Base-by-base conservation (phyloP, 306 rosid genomes). In the Hippophae tibetana region DNA sequence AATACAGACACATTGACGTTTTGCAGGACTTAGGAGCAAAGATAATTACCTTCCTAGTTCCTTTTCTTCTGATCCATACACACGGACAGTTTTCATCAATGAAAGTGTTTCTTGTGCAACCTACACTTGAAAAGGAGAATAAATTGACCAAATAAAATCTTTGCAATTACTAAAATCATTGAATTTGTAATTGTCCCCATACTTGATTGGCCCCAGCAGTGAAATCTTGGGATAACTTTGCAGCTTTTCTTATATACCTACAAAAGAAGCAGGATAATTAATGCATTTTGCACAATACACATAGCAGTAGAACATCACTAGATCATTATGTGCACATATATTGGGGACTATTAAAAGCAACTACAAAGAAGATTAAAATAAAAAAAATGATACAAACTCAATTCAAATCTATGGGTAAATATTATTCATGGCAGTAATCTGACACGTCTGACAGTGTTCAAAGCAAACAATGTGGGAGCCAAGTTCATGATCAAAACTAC, bases 191-290 rank as follows among this genome's bases (percentile, higher is more conserved):
- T 25, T 52, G 54, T 12, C 54, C 65, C 61, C 57, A 70, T 89
- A 85, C 96, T 50, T 89, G 83, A 55, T 73, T 83, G 54, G 88
- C 86, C 69, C 58, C 69, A 75, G 94, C 90, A 40, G 84, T 67
- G 79, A 81, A 77, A 65, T 89, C 90, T 69, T 83, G 96, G 65
- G 69, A 65, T 67, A 83, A 71, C 76, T 67, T 79, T 44, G 86
- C 86, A 49, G 85, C 82, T 66, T 74, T 77, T 79, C 76, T 77
- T 73, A 71, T 84, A 62, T 83, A 81, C 86, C 96, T 89, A 49
- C 60, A 57, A 47, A 47, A 41, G 9, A 47, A 3, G 38, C 38
- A 60, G 58, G 52, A 70, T 42, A 52, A 13, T 49, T 23, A 49
- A 49, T 6, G 7, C 23, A 13, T 23, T 49, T 49, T 49, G 26